These are phyloP conservation scores for Beauveria brongniartii DNA, from an alignment of 2,329 filamentous ascomycete species.

Conservation along the genomic window DNA sequence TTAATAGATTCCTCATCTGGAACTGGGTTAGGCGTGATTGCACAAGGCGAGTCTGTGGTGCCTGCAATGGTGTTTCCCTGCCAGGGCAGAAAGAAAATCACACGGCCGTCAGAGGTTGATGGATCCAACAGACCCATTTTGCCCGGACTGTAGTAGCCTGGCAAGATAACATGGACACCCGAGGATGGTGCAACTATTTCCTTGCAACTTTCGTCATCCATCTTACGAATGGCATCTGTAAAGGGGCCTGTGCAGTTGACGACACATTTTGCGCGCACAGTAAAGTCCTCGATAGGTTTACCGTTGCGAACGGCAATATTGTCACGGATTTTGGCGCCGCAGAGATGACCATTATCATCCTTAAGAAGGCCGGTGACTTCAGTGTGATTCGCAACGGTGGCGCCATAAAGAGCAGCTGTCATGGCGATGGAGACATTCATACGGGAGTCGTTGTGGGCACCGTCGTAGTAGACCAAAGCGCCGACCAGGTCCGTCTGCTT, in stretches of 20 bases:
- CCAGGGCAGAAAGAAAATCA: conserved; percentile 92
- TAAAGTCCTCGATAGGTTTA: conserved; percentile 50
- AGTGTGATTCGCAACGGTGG: conserved; percentile 74
- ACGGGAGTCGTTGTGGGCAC: conserved; percentile 83
- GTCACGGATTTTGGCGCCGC: conserved; percentile 67
- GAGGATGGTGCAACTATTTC: conserved; percentile 82
- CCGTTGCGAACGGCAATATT: conserved; percentile 59
- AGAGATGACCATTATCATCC: conserved; percentile 62
- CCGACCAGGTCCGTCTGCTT: conserved; percentile 72
- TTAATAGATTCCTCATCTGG: conserved; percentile 78
- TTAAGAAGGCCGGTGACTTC: conserved; percentile 73
- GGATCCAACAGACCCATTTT: conserved; percentile 87
- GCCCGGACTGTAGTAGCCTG: conserved; percentile 76
- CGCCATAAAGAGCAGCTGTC: conserved; percentile 81
- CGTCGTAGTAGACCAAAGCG: conserved; percentile 84
- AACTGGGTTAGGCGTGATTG: conserved; percentile 64
- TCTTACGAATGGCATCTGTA: conserved; percentile 75
- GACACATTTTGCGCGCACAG: conserved; percentile 68
- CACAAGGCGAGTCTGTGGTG: conserved; percentile 72
- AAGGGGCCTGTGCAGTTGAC: conserved; percentile 89
- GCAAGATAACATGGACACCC: conserved; percentile 78
- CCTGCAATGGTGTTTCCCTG: conserved; percentile 88
- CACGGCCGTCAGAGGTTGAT: conserved; percentile 76
- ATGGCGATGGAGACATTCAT: conserved; percentile 88
- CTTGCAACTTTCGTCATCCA: conserved; percentile 64